Percentiles rank a stretch among this genome's conserved stretches.
Evolutionary conservation across 306 rosid genomes (phyloP).

Genomic region (Bauhinia variegata): DNA sequence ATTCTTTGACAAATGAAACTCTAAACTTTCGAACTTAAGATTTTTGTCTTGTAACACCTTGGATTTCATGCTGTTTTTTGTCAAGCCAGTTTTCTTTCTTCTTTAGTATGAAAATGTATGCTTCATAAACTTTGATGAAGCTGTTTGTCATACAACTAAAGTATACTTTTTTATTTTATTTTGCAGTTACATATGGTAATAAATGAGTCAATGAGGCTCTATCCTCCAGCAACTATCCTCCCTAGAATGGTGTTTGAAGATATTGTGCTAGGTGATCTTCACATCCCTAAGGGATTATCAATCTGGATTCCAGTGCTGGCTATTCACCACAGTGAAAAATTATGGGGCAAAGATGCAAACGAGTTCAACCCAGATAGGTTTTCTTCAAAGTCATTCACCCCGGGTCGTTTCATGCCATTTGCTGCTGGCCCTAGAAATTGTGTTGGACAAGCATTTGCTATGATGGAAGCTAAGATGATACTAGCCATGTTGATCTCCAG

Average conservation of each 20-base stretch:
- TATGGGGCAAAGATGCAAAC: constrained; percentile 95
- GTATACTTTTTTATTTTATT: constrained; percentile 5
- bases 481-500: constrained; percentile 75
- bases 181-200: constrained; percentile 89
- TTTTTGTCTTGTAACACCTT: too few relatives aligned
- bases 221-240: constrained; percentile 90
- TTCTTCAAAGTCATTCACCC: constrained; percentile 63
- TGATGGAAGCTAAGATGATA: constrained; percentile 94
- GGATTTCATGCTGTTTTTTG: too few relatives aligned
- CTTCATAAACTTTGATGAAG: too few relatives aligned
- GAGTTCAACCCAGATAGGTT: constrained; percentile 89
- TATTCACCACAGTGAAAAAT: constrained; percentile 83
- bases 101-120: too few relatives aligned
- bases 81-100: too few relatives aligned
- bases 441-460: constrained; percentile 84
- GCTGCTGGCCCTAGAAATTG: constrained; percentile 90
- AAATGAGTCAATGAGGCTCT: constrained; percentile 86
- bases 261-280: constrained; percentile 73
- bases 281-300: constrained; percentile 87
- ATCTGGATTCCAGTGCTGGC: constrained; percentile 96
- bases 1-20: too few relatives aligned
- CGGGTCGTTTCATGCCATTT: constrained; percentile 85
- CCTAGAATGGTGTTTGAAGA: constrained; percentile 96
- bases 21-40: too few relatives aligned
- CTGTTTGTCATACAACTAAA: too few relatives aligned